Base-by-base conservation (phyloP, 441 rosid genomes). In the Jatropha podagrica region DNA sequence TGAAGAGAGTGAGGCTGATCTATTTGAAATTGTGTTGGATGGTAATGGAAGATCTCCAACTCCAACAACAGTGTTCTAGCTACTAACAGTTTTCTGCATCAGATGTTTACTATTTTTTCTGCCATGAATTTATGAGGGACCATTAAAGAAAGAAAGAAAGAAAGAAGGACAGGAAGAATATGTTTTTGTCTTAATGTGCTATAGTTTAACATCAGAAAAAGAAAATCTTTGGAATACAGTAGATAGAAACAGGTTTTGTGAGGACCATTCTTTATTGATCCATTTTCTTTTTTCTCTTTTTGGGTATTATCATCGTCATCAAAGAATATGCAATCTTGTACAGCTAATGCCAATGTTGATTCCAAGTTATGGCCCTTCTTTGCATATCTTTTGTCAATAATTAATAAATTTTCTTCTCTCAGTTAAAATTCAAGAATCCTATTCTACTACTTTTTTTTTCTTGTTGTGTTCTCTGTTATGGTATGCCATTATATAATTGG, bases 1-100 rank as follows among this genome's bases (percentile, higher is more conserved):
- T 37, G 98, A 88, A 73, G 97, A 95, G 41, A 90, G 96, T 4
- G 99, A 93, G 71, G 97, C 96, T 66, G 99, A 95, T 85, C 84
- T 95, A 68, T 95, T 93, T 65, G 99, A 95, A 83, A 91, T 95
- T 72, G 87, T 87, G 0, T 79, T 95, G 83, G 99, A 92, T 27
- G 80, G 78, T 42, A 72, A 76, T 54, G 86, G 87, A 64, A 84
- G 82, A 82, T 88, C 86, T 66, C 90, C 89, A 14, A 73, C 86
- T 69, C 89, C 89, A 17, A 74, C 63, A 65, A 66, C 74, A 18
- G 85, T 74, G 68, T 72, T 73, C 68, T 83, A 88, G 76, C 59
- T 62, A 62, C 77, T 71, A 64, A 71, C 80, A 60, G 59, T 48
- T 73, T 62, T 61, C 49, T 70, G 66, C 42, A 54, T 18, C 1